These are phyloP conservation scores for Moniliella sp. DNA, from an alignment of 1,284 basidiomycete species.

Conservation along the genomic window DNA sequence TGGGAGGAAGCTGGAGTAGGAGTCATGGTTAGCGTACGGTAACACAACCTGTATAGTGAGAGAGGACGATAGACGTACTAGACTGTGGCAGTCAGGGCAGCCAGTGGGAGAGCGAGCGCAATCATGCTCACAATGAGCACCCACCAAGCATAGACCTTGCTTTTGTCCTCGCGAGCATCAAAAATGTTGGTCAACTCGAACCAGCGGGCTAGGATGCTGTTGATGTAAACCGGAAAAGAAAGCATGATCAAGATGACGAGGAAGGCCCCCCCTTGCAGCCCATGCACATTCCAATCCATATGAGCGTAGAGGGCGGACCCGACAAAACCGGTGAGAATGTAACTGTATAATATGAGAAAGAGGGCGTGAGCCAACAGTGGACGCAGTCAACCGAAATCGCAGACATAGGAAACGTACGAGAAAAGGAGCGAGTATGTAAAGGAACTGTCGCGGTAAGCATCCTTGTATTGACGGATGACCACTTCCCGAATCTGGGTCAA, in stretches of 20 bases:
- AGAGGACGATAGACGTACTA: background rate
- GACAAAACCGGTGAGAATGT: constrained; percentile 30
- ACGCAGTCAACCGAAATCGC: too few relatives aligned
- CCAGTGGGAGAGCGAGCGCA: background rate
- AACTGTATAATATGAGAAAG: background rate
- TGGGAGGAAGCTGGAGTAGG: constrained; percentile 20
- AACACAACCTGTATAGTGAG: background rate
- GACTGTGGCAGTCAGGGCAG: background rate
- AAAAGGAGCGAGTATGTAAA: constrained; percentile 56
- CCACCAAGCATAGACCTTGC: constrained; percentile 20
- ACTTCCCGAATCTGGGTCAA: constrained; percentile 41
- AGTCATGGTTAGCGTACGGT: background rate
- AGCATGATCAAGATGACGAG: constrained; percentile 12
- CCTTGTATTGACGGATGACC: constrained; percentile 40
- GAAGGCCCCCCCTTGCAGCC: constrained; percentile 10
- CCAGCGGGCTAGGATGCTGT: too few relatives aligned
- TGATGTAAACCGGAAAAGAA: too few relatives aligned
- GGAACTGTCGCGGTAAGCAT: constrained; percentile 44
- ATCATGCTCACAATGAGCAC: constrained; percentile 13
- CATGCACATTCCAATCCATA: constrained; percentile 5
- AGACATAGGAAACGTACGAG: constrained; percentile 32
- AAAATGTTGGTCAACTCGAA: constrained; percentile 17
- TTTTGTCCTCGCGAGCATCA: constrained; percentile 15
- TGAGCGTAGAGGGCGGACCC: constrained; percentile 12
- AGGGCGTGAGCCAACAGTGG: background rate